Conservation (phyloP, 768 basidiomycete genomes). For the Saitozyma sp. region DNA sequence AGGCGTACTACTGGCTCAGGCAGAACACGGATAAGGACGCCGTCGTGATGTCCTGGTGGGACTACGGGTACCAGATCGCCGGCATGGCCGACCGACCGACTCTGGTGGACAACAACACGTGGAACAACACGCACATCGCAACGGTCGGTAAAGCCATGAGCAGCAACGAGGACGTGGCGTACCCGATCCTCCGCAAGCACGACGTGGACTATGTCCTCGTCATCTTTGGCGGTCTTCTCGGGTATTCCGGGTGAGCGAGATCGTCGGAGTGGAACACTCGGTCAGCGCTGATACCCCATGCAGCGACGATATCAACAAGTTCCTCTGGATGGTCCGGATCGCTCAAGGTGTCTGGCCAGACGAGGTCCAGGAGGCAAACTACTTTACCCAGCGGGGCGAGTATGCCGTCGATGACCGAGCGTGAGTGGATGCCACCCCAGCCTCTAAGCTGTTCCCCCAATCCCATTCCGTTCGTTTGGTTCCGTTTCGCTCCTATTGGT, state of each 20-base stretch:
- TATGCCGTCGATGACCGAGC: constrained; percentile 88
- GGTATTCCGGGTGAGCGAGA: constrained; percentile 74
- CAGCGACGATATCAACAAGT: constrained; percentile 98
- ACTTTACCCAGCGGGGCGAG: constrained; percentile 88
- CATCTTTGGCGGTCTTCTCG: constrained; percentile 94
- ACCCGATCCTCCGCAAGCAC: constrained; percentile 94
- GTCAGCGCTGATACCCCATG: background rate
- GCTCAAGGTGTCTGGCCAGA: constrained; percentile 95
- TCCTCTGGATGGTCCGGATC: constrained; percentile 88
- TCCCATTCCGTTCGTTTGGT: background rate
- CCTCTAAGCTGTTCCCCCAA: background rate
- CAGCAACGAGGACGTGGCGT: constrained; percentile 87
- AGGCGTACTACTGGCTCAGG: constrained; percentile 98
- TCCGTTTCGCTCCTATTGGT: background rate
- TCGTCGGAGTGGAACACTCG: too few species aligned
- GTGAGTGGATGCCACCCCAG: constrained; percentile 27
- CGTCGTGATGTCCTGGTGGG: constrained; percentile 99
- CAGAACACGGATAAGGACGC: constrained; percentile 90
- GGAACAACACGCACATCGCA: constrained; percentile 99
- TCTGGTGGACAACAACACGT: constrained; percentile 97
- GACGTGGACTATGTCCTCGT: constrained; percentile 94
- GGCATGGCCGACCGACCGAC: constrained; percentile 98
- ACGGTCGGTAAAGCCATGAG: constrained; percentile 99
- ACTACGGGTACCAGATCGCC: constrained; percentile 98
- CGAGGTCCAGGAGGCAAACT: constrained; percentile 91